Conservation (phyloP, 495 filamentous ascomycete genomes). For the Penicillium verhagenii region DNA sequence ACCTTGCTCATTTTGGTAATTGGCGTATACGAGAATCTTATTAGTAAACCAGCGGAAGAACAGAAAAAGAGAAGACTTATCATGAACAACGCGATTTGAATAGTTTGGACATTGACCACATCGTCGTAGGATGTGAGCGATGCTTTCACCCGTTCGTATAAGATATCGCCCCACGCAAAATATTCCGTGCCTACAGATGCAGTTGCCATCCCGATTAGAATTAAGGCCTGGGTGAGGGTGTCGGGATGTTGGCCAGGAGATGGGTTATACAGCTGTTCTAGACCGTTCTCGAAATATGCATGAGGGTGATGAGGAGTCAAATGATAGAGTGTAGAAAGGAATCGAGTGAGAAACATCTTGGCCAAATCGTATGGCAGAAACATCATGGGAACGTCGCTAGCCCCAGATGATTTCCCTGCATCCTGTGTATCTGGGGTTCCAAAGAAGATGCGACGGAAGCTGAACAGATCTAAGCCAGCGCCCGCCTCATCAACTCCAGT, state of each 20-base stretch:
- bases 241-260: constrained; percentile 21
- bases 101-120: constrained; percentile 41
- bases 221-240: constrained; percentile 23
- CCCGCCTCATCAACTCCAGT: constrained; percentile 44
- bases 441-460: constrained; percentile 47
- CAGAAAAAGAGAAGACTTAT: constrained; percentile 29
- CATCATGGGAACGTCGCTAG: constrained; percentile 27
- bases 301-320: constrained; percentile 34
- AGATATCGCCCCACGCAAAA: constrained; percentile 37
- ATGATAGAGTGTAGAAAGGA: constrained; percentile 33
- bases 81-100: constrained; percentile 46
- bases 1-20: constrained; percentile 44
- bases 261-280: constrained; percentile 35
- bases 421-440: constrained; percentile 39
- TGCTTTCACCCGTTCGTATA: constrained; percentile 43
- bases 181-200: constrained; percentile 36
- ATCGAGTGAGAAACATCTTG: constrained; percentile 33
- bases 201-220: constrained; percentile 34
- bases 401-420: constrained; percentile 5
- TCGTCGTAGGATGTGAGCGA: constrained; percentile 35
- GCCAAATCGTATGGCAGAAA: constrained; percentile 40
- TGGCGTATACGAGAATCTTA: constrained; percentile 25
- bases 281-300: constrained; percentile 23
- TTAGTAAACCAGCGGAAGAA: neutral
- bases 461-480: constrained; percentile 45